Percentiles rank a stretch among this genome's conserved stretches.
These are phyloP conservation scores for Cladosporium sp. DNA, from an alignment of 2,329 filamentous ascomycete species.

Conservation along the genomic window DNA sequence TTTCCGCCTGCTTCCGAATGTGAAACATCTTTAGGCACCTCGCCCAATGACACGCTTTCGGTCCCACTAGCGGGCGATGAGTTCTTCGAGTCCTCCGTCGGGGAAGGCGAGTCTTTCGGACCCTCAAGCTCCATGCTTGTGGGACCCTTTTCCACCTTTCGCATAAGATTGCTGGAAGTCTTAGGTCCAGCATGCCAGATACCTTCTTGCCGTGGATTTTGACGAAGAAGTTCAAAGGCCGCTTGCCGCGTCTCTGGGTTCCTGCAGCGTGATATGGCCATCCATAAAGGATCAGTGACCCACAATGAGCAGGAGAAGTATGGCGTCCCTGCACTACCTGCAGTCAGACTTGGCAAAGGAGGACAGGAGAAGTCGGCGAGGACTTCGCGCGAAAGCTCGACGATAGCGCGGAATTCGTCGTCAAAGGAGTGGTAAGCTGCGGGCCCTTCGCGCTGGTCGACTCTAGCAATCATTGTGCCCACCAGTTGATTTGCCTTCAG, in stretches of 20 bases:
- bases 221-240: conserved; percentile 29
- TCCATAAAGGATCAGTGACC: conserved; percentile 33
- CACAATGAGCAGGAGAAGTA: conserved; percentile 31
- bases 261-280: conserved; percentile 30
- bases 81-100: neutral
- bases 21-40: conserved; percentile 5
- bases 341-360: conserved; percentile 27
- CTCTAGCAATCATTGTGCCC: conserved; percentile 29
- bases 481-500: conserved; percentile 33
- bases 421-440: conserved; percentile 30
- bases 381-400: conserved; percentile 30
- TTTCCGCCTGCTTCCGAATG: conserved; percentile 1
- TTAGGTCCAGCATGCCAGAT: conserved; percentile 31
- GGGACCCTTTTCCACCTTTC: neutral
- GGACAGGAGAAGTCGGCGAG: conserved; percentile 30
- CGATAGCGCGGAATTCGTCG: conserved; percentile 30
- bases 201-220: conserved; percentile 31
- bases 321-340: conserved; percentile 25
- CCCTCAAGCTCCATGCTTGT: neutral
- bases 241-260: conserved; percentile 29
- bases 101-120: neutral
- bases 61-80: neutral
- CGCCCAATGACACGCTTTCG: neutral
- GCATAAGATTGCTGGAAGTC: neutral
- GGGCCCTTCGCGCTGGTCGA: conserved; percentile 29